Percentiles rank a stretch among this genome's conserved stretches.
These are phyloP conservation scores for Wickerhamiella infanticola DNA, from an alignment of 1,139 yeast species.

Conservation along the genomic window DNA sequence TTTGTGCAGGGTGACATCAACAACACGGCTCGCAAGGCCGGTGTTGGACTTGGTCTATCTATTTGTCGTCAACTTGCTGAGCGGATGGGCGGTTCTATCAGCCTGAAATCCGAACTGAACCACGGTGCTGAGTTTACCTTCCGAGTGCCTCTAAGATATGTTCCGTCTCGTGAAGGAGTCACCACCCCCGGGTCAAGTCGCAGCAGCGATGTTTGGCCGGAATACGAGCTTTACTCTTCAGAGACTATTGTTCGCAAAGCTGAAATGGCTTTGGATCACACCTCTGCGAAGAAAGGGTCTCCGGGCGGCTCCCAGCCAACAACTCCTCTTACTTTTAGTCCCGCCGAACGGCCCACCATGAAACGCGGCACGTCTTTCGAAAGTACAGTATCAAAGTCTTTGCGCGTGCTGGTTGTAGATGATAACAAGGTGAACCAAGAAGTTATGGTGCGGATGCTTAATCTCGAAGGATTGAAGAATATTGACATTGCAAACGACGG, in stretches of 20 bases:
- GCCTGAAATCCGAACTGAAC: slow-evolving; percentile 54
- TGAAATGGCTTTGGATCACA: not conserved
- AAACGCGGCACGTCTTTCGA: slow-evolving; percentile 1
- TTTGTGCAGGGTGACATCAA: slow-evolving; percentile 97
- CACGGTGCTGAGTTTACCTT: slow-evolving; percentile 71
- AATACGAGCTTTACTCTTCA: slow-evolving; percentile 7
- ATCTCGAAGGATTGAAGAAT: slow-evolving; percentile 61
- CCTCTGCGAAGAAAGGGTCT: not conserved
- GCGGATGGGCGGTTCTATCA: slow-evolving; percentile 58
- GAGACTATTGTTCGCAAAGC: slow-evolving; percentile 3
- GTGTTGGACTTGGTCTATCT: slow-evolving; percentile 88
- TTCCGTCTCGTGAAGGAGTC: not conserved
- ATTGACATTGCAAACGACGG: slow-evolving; percentile 83
- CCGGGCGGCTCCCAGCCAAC: not conserved
- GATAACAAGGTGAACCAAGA: slow-evolving; percentile 91
- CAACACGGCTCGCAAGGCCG: slow-evolving; percentile 79
- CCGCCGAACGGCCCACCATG: slow-evolving; percentile 1
- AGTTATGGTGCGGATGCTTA: slow-evolving; percentile 77
- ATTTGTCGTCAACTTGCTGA: slow-evolving; percentile 84
- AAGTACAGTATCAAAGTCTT: slow-evolving; percentile 2
- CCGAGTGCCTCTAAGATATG: slow-evolving; percentile 37
- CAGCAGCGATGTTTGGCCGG: slow-evolving; percentile 8
- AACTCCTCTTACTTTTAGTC: not conserved
- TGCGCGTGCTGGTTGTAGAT: slow-evolving; percentile 64
- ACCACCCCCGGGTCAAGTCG: not conserved